A percentile compares a stretch with the other conserved stretches of the same genome.
phyloP scores from a whole-genome alignment of 371 early-diverging fungal genomes.

The Mortierella sp. region DNA sequence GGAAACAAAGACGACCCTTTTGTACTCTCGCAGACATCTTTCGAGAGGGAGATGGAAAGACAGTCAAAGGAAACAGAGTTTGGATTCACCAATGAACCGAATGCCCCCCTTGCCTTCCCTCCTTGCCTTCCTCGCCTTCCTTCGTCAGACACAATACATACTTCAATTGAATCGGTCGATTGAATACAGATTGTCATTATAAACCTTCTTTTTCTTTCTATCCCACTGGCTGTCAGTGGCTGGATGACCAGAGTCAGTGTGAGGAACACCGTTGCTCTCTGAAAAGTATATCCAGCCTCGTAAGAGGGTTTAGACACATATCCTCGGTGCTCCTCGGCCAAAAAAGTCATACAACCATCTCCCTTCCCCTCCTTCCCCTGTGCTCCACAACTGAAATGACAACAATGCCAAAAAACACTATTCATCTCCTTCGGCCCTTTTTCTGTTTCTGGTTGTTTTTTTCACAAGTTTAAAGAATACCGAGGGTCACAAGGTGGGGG shows the following conservation, averaged over 20 bases:
- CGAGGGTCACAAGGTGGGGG: no score
- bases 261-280: neutral
- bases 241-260: no score
- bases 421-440: neutral
- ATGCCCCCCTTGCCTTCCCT: neutral
- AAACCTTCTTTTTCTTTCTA: constrained; percentile 7
- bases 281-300: neutral
- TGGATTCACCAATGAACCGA: constrained; percentile 1
- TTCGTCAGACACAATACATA: neutral
- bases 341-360: no score
- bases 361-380: no score
- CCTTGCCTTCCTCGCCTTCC: neutral
- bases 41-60: no score
- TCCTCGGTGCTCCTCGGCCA: no score
- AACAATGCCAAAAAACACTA: neutral
- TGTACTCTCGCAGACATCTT: constrained; percentile 2
- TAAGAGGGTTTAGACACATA: no score
- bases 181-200: neutral
- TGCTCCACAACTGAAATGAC: neutral
- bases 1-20: neutral
- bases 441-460: no score
- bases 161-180: neutral
- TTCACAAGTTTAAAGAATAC: no score
- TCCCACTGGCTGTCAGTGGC: no score
- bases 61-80: neutral